Percentiles rank a stretch among this genome's conserved stretches.
These are phyloP conservation scores for Saturnispora zaruensis DNA, from an alignment of 805 yeast genomes.

Conservation along the genomic window DNA sequence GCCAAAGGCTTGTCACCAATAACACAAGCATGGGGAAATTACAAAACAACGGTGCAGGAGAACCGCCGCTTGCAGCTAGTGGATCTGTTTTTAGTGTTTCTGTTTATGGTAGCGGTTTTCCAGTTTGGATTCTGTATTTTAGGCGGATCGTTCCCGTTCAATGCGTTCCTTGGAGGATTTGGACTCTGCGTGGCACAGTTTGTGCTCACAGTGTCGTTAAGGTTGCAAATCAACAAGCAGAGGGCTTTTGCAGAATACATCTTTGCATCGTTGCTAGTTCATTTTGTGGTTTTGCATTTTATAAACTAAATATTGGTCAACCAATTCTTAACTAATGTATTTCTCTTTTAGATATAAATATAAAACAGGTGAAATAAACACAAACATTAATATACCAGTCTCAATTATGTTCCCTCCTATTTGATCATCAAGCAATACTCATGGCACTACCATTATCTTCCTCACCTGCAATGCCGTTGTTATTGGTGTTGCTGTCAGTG, in stretches of 20 bases:
- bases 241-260: conserved; percentile 60
- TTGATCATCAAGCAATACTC: conserved; percentile 24
- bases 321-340: not conserved
- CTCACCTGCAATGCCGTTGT: conserved; percentile 24
- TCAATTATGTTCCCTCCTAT: no score
- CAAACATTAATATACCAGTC: not conserved
- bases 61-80: conserved; percentile 50
- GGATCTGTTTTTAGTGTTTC: conserved; percentile 66
- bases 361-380: not conserved
- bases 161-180: conserved; percentile 93
- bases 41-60: not conserved
- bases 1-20: not conserved
- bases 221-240: conserved; percentile 34
- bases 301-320: conserved; percentile 53
- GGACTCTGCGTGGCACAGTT: conserved; percentile 91
- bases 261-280: conserved; percentile 79
- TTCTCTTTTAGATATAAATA: not conserved
- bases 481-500: conserved; percentile 10
- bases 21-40: not conserved
- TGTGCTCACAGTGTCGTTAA: conserved; percentile 73
- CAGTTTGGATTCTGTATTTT: conserved; percentile 73
- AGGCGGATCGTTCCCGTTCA: conserved; percentile 91
- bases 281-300: conserved; percentile 84
- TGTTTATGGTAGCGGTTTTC: conserved; percentile 64
- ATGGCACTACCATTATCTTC: conserved; percentile 19